Evolutionary conservation across 768 basidiomycete genomes (phyloP).

Genomic region (Rhizopogon rudus): DNA sequence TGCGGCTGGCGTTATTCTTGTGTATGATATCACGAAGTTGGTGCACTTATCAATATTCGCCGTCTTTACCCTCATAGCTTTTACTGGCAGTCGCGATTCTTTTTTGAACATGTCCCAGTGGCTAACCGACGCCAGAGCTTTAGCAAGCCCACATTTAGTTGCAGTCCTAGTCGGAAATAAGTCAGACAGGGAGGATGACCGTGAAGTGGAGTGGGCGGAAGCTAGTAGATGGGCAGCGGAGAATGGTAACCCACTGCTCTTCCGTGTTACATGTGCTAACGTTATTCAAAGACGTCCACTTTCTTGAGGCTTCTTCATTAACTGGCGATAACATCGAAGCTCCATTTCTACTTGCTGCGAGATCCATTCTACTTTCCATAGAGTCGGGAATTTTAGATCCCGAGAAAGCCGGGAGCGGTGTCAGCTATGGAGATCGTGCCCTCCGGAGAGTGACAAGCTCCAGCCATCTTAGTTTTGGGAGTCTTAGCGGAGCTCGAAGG

Average conservation of each 20-base stretch:
- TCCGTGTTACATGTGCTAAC: slow-evolving; percentile 4
- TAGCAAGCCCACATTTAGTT: slow-evolving; percentile 90
- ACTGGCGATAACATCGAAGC: slow-evolving; percentile 93
- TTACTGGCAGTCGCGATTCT: slow-evolving; percentile 65
- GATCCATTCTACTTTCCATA: slow-evolving; percentile 84
- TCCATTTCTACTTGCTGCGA: slow-evolving; percentile 84
- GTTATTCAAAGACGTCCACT: slow-evolving; percentile 67
- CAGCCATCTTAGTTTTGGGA: slow-evolving; percentile 85
- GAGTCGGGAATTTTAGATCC: slow-evolving; percentile 90
- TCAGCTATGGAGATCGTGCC: slow-evolving; percentile 94
- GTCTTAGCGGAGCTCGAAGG: slow-evolving; percentile 63
- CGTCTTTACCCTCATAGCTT: neutral
- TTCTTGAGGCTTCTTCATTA: slow-evolving; percentile 89
- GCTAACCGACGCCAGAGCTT: slow-evolving; percentile 89
- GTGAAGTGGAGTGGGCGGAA: slow-evolving; percentile 95
- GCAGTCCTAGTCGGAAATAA: slow-evolving; percentile 94
- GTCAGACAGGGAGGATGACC: slow-evolving; percentile 87
- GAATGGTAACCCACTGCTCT: slow-evolving; percentile 56
- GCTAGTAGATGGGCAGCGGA: slow-evolving; percentile 95
- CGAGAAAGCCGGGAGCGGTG: slow-evolving; percentile 91
- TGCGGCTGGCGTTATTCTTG: slow-evolving; percentile 86
- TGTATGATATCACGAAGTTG: slow-evolving; percentile 90
- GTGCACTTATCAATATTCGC: slow-evolving; percentile 15
- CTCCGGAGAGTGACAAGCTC: slow-evolving; percentile 87
- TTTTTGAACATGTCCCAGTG: slow-evolving; percentile 82